Evolutionary conservation across 2,329 filamentous ascomycete species (phyloP), one percentile per base, ranked within the genome.

Genomic region (Fusarium sp.): DNA sequence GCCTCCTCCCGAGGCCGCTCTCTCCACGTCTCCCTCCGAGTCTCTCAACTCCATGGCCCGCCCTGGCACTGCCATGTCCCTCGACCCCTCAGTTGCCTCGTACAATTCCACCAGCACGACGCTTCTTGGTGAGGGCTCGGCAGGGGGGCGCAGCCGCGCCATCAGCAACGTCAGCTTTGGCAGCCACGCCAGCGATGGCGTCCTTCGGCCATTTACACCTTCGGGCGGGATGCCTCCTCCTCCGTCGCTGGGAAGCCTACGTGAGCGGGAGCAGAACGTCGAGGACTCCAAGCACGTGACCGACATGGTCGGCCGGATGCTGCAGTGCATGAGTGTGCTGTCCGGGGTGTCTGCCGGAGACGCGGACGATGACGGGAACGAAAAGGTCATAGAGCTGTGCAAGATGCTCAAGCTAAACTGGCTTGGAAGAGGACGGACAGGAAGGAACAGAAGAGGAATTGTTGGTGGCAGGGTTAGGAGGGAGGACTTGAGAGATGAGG

Each of bases 321-420:
- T 99, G 73, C 97, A 99, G 85, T 99, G 97, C 82, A 93, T 98
- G 83, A 96, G 93, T 81, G 95, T 99, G 9, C 87, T 99, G 25
- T 94, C 94, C 4, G 92, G 79, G 54, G 91, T 88, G 1, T 68
- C 62, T 11, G 71, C 70, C 0, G 90, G 89, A 11, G 82, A 79
- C 57, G 91, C 87, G 1, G 89, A 90, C 23, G 94, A 97, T 73
- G 91, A 93, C 41, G 88, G 90, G 2, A 94, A 96, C 80, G 89
- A 88, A 66, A 94, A 93, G 83, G 93, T 98, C 79, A 93, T 96
- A 71, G 90, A 95, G 79, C 85, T 99, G 72, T 95, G 93, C 67
- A 93, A 94, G 80, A 92, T 97, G 77, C 86, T 99, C 71, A 99
- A 98, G 84, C 91, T 98, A 78, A 99, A 99, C 82, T 99, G 97